Conservation (phyloP, 2,329 filamentous ascomycete genomes). For the Penicillium sp. region DNA sequence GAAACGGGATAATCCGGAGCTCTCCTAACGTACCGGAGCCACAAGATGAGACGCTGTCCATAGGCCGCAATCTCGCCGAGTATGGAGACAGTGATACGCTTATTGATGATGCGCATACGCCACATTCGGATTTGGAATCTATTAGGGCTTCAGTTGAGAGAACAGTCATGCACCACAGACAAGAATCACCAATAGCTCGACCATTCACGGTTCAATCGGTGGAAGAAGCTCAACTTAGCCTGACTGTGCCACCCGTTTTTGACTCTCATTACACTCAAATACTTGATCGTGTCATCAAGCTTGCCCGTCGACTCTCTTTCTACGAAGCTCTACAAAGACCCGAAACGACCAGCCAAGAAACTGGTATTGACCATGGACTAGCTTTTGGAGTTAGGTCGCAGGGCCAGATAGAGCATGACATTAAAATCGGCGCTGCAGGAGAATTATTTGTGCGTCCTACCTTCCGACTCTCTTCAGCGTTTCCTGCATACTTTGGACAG, state of each 20-base stretch:
- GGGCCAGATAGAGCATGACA: not conserved
- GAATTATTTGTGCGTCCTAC: slow-evolving; percentile 9
- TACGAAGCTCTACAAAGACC: not conserved
- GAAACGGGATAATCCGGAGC: not conserved
- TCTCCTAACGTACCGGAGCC: not conserved
- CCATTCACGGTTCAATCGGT: too few relatives aligned
- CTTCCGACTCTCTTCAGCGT: not conserved
- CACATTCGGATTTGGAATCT: too few relatives aligned
- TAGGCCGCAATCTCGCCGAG: too few relatives aligned
- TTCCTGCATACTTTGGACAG: not conserved
- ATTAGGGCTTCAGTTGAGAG: too few relatives aligned
- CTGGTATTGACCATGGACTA: not conserved
- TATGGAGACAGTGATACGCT: too few relatives aligned
- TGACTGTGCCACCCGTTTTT: too few relatives aligned
- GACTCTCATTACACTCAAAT: not conserved
- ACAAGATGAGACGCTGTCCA: not conserved
- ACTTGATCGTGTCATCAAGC: not conserved
- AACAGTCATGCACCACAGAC: too few relatives aligned
- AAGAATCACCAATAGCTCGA: too few relatives aligned
- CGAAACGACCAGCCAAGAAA: not conserved
- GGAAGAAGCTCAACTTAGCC: too few relatives aligned
- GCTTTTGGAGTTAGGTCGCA: slow-evolving; percentile 10
- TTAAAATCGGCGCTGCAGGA: slow-evolving; percentile 13
- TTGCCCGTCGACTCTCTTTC: not conserved
- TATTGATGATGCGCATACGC: too few relatives aligned